These are phyloP conservation scores for Forsythia viridissima DNA, from an alignment of 257 asterid species.

Conservation along the genomic window DNA sequence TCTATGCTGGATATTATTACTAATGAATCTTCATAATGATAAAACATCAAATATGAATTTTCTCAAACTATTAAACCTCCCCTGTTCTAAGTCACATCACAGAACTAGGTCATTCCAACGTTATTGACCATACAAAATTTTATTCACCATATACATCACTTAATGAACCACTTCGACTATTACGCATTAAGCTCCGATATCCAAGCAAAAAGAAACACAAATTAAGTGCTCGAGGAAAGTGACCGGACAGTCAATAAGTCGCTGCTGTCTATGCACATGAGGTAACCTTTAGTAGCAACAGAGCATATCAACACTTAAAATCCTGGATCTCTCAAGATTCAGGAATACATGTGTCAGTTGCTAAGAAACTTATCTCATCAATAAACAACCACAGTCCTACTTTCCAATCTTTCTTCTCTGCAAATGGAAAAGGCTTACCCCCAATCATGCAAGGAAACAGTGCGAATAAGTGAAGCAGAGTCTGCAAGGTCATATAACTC, in stretches of 20 bases:
- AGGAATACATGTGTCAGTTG: slow-evolving; percentile 12
- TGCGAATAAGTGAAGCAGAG: slow-evolving; percentile 72
- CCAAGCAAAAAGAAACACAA: slow-evolving; percentile 8
- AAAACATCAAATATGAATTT: slow-evolving; percentile 3
- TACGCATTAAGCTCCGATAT: background rate
- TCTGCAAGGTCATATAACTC: slow-evolving; percentile 91
- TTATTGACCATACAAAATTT: slow-evolving; percentile 10
- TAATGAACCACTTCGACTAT: slow-evolving; percentile 1
- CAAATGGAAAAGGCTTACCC: slow-evolving; percentile 64
- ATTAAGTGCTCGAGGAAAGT: background rate
- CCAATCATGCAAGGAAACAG: slow-evolving; percentile 93
- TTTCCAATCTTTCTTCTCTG: slow-evolving; percentile 24
- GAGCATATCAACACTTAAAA: background rate
- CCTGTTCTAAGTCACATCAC: background rate
- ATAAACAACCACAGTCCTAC: slow-evolving; percentile 23
- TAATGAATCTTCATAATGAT: background rate
- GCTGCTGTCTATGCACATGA: background rate
- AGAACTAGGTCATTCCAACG: slow-evolving; percentile 3
- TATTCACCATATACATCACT: background rate
- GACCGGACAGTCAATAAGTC: slow-evolving; percentile 3
- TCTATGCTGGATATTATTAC: slow-evolving; percentile 3
- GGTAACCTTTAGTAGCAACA: background rate
- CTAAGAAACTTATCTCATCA: slow-evolving; percentile 23
- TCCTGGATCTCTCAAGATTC: slow-evolving; percentile 6
- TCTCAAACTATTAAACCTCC: slow-evolving; percentile 18